phyloP scores from a whole-genome alignment of 164 flowering plant genomes.

The Pachysandra terminalis region DNA sequence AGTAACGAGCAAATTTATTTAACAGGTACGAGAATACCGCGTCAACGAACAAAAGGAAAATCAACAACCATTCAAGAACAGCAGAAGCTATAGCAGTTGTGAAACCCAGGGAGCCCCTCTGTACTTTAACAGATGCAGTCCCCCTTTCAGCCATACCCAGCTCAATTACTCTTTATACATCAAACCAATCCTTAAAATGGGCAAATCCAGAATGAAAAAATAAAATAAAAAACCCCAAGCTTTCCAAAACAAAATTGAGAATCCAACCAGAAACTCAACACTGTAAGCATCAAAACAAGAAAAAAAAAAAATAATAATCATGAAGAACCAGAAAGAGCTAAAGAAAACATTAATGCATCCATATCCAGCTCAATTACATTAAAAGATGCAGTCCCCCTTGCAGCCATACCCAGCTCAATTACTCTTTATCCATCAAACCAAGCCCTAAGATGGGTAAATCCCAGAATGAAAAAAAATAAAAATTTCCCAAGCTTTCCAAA shows the following conservation, averaged over 20 bases:
- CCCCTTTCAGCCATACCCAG: conserved; percentile 34
- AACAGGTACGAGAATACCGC: conserved; percentile 39
- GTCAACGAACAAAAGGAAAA: conserved; percentile 43
- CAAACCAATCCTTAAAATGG: conserved; percentile 6
- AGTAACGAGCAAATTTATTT: conserved; percentile 43
- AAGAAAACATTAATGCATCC: too few species aligned
- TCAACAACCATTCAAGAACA: conserved; percentile 56
- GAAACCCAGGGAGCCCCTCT: conserved; percentile 27
- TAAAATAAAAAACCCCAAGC: conserved; percentile 1
- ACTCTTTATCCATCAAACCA: conserved; percentile 2
- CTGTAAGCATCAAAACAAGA: conserved; percentile 8
- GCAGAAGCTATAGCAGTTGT: conserved; percentile 31
- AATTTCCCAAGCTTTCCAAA: conserved; percentile 5
- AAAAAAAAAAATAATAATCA: not conserved
- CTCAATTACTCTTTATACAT: not conserved
- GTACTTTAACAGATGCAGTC: conserved; percentile 22
- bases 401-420: conserved; percentile 32
- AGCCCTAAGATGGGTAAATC: conserved; percentile 4
- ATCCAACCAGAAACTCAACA: not conserved
- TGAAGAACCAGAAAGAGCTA: not conserved
- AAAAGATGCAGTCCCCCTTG: conserved; percentile 20
- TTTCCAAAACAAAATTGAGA: conserved; percentile 1
- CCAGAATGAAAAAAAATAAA: too few species aligned
- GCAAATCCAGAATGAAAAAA: not conserved
- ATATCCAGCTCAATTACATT: too few species aligned